Percentiles rank a stretch among this genome's conserved stretches.
phyloP scores from a whole-genome alignment of 768 basidiomycete species.

The Rhodosporidiobolus odoratus region DNA sequence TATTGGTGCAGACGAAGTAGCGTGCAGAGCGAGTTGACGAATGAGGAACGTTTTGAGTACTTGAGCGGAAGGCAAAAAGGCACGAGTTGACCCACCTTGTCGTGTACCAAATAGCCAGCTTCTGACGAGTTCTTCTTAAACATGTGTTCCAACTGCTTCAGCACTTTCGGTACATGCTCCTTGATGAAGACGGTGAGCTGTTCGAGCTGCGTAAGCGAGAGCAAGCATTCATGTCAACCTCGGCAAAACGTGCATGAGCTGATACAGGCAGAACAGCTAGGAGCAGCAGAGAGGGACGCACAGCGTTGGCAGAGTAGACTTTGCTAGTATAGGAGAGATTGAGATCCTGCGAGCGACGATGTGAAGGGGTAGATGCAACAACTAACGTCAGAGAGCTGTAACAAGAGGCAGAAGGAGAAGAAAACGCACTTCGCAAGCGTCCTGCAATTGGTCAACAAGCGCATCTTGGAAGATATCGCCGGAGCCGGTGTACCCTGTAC shows the following conservation, averaged over 20 bases:
- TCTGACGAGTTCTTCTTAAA: neutral
- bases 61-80: neutral
- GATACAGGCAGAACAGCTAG: too few species aligned
- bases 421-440: conserved; percentile 2
- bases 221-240: too few species aligned
- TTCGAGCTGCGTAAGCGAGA: neutral
- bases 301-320: neutral
- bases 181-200: conserved; percentile 4
- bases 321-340: neutral
- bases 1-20: neutral
- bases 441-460: neutral
- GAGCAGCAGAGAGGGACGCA: neutral
- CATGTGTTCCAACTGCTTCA: conserved; percentile 17
- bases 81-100: neutral
- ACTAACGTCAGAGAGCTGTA: too few species aligned
- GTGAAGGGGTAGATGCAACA: too few species aligned
- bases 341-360: neutral
- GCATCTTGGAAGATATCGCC: neutral
- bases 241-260: neutral
- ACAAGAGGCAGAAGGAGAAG: too few species aligned
- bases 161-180: neutral
- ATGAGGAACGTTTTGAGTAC: too few species aligned
- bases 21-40: too few species aligned
- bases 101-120: conserved; percentile 3
- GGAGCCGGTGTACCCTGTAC: neutral